These are phyloP conservation scores for Russula vinacea DNA, from an alignment of 768 basidiomycete species.

Conservation along the genomic window DNA sequence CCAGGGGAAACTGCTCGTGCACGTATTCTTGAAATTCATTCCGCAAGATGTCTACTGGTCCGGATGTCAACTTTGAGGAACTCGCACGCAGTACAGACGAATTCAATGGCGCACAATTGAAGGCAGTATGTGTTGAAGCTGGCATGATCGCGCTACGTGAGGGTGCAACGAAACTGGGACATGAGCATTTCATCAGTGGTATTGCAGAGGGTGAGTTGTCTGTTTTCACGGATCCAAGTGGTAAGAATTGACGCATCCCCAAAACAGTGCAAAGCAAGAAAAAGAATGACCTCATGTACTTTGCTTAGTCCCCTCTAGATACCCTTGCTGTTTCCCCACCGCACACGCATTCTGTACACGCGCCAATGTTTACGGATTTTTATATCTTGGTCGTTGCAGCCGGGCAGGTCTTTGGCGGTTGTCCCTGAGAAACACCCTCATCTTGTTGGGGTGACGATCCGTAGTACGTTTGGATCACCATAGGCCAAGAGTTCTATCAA, in stretches of 20 bases:
- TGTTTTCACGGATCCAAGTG: constrained; percentile 14
- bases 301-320: constrained; percentile 53
- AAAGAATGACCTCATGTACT: constrained; percentile 97
- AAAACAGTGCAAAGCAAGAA: constrained; percentile 94
- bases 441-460: neutral
- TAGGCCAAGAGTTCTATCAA: neutral
- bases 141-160: constrained; percentile 98
- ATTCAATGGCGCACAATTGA: constrained; percentile 95
- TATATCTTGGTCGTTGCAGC: neutral
- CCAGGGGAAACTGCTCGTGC: constrained; percentile 97
- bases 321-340: constrained; percentile 6
- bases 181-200: constrained; percentile 95
- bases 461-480: too few species aligned
- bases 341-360: constrained; percentile 21
- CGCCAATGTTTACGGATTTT: constrained; percentile 12
- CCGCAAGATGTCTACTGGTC: constrained; percentile 89
- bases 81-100: constrained; percentile 96
- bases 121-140: constrained; percentile 98
- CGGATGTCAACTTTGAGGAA: constrained; percentile 95
- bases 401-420: neutral
- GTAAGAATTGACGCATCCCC: constrained; percentile 31
- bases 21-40: constrained; percentile 94
- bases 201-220: constrained; percentile 70
- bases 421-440: neutral
- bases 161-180: constrained; percentile 81